Evolutionary conservation across 2,329 filamentous ascomycete species (phyloP), one percentile per base, ranked within the genome.

Genomic region (Zopfia rhizophila): DNA sequence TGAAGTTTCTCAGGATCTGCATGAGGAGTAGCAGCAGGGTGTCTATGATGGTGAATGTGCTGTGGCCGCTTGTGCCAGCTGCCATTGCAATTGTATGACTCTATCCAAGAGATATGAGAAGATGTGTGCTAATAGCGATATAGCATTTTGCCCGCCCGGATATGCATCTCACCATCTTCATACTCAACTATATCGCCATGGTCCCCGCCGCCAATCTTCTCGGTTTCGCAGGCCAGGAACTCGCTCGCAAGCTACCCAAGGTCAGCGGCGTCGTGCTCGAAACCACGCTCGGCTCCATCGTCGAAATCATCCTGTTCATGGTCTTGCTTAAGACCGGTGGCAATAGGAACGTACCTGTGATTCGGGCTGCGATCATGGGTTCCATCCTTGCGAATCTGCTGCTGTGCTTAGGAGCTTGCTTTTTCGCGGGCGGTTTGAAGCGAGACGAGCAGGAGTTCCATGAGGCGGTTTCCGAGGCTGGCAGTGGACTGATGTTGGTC

Each of bases 281-380:
- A 58, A 82, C 78, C 1, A 78, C 78, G 0, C 70, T 91, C 38
- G 89, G 88, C 2, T 89, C 88, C 1, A 73, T 91, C 7, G 89
- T 94, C 39, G 90, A 96, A 66, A 87, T 95, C 45, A 82, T 95
- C 33, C 75, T 95, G 21, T 94, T 95, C 72, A 87, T 93, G 77
- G 82, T 92, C 2, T 74, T 95, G 31, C 78, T 94, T 33, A 72
- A 75, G 49, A 79, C 75, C 76, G 52, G 53, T 16, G 36, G 86
- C 38, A 62, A 70, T 14, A 60, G 68, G 8, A 74, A 74, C n/a
- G 65, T 87, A 48, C 78, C 81, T n/a, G 88, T 94, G 57, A 90
- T 95, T 58, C 84, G 90, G 64, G 89, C 89, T 40, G 90, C 91
- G 18, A 92, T 95, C 43, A 75, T 95, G 0, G 90, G 91, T 24